Evolutionary conservation across 345 rosid genomes (phyloP), one percentile per base, ranked within the genome.

Genomic region (Eucalyptus tenuipes): DNA sequence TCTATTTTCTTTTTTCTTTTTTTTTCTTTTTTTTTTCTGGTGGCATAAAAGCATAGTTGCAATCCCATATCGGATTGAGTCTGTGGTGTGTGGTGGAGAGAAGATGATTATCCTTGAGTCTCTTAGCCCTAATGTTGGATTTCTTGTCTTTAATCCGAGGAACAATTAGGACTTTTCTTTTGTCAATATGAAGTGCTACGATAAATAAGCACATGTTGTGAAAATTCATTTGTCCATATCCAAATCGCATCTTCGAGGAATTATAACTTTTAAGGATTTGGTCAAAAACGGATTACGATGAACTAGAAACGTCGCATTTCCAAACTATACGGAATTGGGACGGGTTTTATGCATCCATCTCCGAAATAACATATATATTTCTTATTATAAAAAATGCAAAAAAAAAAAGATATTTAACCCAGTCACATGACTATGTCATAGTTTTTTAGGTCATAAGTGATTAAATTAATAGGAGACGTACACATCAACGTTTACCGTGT

Each of bases 171-270:
- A 22, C 7, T 33, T 8, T 68, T 68, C 3, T 68, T 18, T 37
- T 6, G 0, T 18, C 5, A 37, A 20, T 37, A 37, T 40, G 8
- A 20, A 71, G 45, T 71, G 82, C 7, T 22, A 4, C 7, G 5
- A 9, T 68, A 31, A 31, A 68, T 17, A 31, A 33, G 5, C 2
- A 68, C 40, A 5, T 9, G 10, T 18, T 17, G 17, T 5, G 7
- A 17, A 17, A 37, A 68, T 8, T 33, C 80, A 33, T 17, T 22
- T 11, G 13, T 5, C 13, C 47, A 2, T 37, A 44, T 40, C 29
- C 47, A 37, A 37, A 75, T 20, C 1, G 2, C 8, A 2, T 40
- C 12, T 6, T 5, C 1, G 2, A 75, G 1, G 47, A 40, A 22
- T 11, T 11, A 10, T 27, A 40, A 37, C 15, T 75, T 11, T 3